A percentile compares a stretch with the other conserved stretches of the same genome.
phyloP scores from a whole-genome alignment of 441 rosid genomes.

The Gossypium trilobum region DNA sequence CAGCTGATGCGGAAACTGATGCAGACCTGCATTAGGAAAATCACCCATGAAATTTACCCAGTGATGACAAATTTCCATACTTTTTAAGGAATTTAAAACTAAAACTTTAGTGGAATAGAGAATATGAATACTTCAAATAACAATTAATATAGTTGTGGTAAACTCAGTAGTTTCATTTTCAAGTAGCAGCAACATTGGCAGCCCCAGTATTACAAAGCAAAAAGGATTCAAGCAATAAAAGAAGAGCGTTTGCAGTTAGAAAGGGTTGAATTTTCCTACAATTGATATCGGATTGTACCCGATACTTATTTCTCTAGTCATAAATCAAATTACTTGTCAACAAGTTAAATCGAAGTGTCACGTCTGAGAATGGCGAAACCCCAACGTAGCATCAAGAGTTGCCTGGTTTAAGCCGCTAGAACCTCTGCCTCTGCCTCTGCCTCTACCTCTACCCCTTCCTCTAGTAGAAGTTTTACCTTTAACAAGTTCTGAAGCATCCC shows the following conservation, averaged over 20 bases:
- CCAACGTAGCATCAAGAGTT: slow-evolving; percentile 68
- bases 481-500: slow-evolving; percentile 29
- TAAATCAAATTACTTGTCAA: slow-evolving; percentile 10
- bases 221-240: background rate
- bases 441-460: slow-evolving; percentile 71
- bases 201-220: background rate
- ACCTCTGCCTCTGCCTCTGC: slow-evolving; percentile 30
- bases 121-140: background rate
- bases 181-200: background rate
- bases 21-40: slow-evolving; percentile 45
- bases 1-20: slow-evolving; percentile 45
- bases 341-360: slow-evolving; percentile 16
- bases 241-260: background rate
- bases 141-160: background rate
- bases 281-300: background rate
- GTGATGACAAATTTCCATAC: slow-evolving; percentile 5
- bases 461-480: slow-evolving; percentile 55
- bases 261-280: no score
- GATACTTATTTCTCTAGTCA: background rate
- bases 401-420: slow-evolving; percentile 66
- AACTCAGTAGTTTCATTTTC: background rate
- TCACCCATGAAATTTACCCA: slow-evolving; percentile 14
- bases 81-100: background rate
- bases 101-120: background rate
- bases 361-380: slow-evolving; percentile 76